These are phyloP conservation scores for Udeniomyces megalosporus DNA, from an alignment of 768 basidiomycete genomes.

Conservation along the genomic window DNA sequence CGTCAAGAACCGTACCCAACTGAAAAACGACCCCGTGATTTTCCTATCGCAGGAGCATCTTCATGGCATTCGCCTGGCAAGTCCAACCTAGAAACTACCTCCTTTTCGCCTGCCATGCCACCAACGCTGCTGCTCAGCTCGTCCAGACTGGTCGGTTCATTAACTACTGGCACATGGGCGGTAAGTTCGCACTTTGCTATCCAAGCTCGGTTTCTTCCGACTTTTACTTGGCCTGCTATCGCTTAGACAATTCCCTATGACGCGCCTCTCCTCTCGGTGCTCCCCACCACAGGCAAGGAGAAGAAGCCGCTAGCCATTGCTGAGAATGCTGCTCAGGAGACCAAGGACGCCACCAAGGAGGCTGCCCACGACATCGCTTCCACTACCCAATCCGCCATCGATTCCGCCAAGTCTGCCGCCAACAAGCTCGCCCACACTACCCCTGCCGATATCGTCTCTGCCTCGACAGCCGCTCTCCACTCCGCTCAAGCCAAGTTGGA, in stretches of 20 bases:
- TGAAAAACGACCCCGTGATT: neutral
- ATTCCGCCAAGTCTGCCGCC: too few species aligned
- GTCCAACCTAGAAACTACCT: slow-evolving; percentile 16
- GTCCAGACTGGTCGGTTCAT: slow-evolving; percentile 70
- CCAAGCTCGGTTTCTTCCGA: neutral
- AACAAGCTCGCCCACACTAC: too few species aligned
- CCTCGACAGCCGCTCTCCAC: too few species aligned
- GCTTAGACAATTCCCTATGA: neutral
- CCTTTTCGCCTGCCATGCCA: slow-evolving; percentile 40
- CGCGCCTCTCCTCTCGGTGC: neutral
- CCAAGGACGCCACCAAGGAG: slow-evolving; percentile 24
- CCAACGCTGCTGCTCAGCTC: slow-evolving; percentile 73
- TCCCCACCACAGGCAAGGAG: neutral
- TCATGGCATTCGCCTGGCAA: slow-evolving; percentile 17
- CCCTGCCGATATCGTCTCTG: too few species aligned
- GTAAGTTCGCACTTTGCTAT: neutral
- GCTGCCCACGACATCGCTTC: slow-evolving; percentile 12
- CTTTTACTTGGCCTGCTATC: neutral
- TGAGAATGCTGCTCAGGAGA: neutral
- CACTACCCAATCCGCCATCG: too few species aligned
- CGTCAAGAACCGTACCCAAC: neutral
- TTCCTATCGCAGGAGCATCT: slow-evolving; percentile 8
- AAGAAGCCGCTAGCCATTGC: neutral
- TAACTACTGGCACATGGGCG: slow-evolving; percentile 16
- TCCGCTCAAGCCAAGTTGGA: neutral